phyloP scores from a whole-genome alignment of 495 filamentous ascomycete species.

The Xylaria telfairii region DNA sequence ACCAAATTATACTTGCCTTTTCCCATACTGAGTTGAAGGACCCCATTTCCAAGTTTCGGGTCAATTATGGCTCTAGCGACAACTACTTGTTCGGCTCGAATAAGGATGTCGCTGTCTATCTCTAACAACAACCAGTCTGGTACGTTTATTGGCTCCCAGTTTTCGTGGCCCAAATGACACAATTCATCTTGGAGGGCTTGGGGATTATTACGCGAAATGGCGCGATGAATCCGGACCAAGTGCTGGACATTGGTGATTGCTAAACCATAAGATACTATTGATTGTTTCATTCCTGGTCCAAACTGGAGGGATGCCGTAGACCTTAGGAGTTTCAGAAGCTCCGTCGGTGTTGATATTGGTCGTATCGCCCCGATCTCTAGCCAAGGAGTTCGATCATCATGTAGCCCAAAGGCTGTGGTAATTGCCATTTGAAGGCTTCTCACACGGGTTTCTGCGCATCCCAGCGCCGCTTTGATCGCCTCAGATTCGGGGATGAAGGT shows the following conservation, averaged over 20 bases:
- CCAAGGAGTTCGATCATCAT: slow-evolving; percentile 51
- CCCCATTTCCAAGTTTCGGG: slow-evolving; percentile 56
- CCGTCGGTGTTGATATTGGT: slow-evolving; percentile 56
- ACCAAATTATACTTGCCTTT: slow-evolving; percentile 43
- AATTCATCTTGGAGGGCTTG: slow-evolving; percentile 43
- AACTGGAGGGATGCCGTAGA: slow-evolving; percentile 43
- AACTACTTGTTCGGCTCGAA: slow-evolving; percentile 57
- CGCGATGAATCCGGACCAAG: slow-evolving; percentile 44
- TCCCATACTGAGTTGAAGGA: slow-evolving; percentile 63
- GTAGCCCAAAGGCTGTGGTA: slow-evolving; percentile 25
- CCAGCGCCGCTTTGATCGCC: slow-evolving; percentile 35
- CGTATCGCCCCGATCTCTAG: slow-evolving; percentile 55
- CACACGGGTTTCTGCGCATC: slow-evolving; percentile 26
- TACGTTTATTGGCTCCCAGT: slow-evolving; percentile 53
- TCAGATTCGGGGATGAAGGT: not conserved
- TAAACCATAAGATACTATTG: slow-evolving; percentile 50
- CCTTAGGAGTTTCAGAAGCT: slow-evolving; percentile 60
- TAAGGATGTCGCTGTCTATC: slow-evolving; percentile 60
- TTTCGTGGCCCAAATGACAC: slow-evolving; percentile 54
- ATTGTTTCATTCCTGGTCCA: slow-evolving; percentile 50
- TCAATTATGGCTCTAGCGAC: slow-evolving; percentile 59
- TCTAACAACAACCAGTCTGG: slow-evolving; percentile 66
- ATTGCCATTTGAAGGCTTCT: slow-evolving; percentile 20
- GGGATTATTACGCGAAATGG: slow-evolving; percentile 31
- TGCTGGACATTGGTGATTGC: slow-evolving; percentile 54